Base-by-base conservation (phyloP, 345 rosid genomes). In the Rhodomyrtus tomentosa region DNA sequence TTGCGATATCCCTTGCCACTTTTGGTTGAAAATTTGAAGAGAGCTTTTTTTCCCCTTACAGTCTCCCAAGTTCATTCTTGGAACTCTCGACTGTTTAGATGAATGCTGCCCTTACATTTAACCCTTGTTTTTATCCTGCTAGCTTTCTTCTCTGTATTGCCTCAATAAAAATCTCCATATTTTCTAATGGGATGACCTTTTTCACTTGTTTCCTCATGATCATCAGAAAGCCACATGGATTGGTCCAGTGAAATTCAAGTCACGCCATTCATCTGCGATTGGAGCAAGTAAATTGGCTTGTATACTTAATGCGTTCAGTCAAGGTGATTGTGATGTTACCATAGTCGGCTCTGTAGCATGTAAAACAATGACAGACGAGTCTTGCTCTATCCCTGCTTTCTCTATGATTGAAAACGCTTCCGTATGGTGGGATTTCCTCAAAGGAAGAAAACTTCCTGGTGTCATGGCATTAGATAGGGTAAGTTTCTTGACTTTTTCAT, bases 401-500 rank as follows among this genome's bases (percentile, higher is more conserved):
- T 82, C 82, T 54, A 62, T 87, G 82, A 83, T 94, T 82, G 91
- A 90, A 86, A 86, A 87, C 84, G 93, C 92, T 76, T 89, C 93
- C 56, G 90, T 90, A 83, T 89, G 90, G 48, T 93, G 95, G 96
- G 93, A 91, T 80, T 92, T 90, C 90, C 92, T 94, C 82, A 91
- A 90, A 84, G 92, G 91, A 89, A 89, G 91, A 88, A 92, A 86
- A 85, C 93, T 94, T 86, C 95, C 91, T 53, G 94, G 93, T 40
- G 85, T 94, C 55, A 56, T 87, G 90, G 91, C 94, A 85, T 91
- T 94, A 86, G 95, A 94, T 81, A 93, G 93, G 87, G 96, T 92
- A 92, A 40, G 73, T 82, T 80, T 72, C 38, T 81, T 50, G 84
- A 50, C 83, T 81, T 87, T 53, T 42, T 81, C 29, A 81, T 52